Evolutionary conservation across 2,329 filamentous ascomycete genomes (phyloP).

Genomic region (Penicillium sp.): DNA sequence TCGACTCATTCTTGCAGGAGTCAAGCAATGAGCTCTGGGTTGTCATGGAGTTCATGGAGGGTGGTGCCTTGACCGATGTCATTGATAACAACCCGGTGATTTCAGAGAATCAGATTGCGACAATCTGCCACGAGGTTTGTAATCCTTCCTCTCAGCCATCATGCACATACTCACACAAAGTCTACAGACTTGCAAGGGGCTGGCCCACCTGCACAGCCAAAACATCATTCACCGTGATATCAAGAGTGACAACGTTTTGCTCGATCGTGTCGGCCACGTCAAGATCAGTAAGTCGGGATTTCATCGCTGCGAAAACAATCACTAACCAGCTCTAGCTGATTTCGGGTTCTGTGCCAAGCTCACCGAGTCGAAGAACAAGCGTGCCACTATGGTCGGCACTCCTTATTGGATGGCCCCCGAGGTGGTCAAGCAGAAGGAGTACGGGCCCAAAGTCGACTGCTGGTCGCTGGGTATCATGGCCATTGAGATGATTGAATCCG

Average conservation of each 20-base stretch:
- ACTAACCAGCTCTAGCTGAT: conserved; percentile 65
- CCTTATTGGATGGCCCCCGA: conserved; percentile 99
- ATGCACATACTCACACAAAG: neutral
- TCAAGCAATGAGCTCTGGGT: conserved; percentile 97
- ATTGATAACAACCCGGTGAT: conserved; percentile 97
- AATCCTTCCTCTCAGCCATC: neutral
- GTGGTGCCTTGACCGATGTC: conserved; percentile 93
- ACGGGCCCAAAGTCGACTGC: conserved; percentile 96
- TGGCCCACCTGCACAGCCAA: conserved; percentile 91
- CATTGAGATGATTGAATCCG: conserved; percentile 99
- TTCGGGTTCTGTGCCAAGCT: conserved; percentile 99
- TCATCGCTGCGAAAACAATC: neutral
- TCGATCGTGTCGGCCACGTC: conserved; percentile 91
- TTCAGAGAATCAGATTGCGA: conserved; percentile 94
- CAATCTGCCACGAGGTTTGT: conserved; percentile 90
- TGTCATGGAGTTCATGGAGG: conserved; percentile 99
- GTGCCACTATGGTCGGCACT: conserved; percentile 97
- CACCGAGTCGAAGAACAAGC: conserved; percentile 93
- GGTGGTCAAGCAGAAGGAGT: conserved; percentile 99
- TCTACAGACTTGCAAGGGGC: conserved; percentile 81
- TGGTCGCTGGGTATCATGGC: conserved; percentile 99
- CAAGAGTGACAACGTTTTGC: conserved; percentile 96
- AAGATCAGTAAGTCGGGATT: conserved; percentile 78
- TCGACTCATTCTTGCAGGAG: conserved; percentile 94
- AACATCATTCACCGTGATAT: conserved; percentile 99